Base-by-base conservation (phyloP, 2,329 filamentous ascomycete genomes). In the Diaporthe sp. region DNA sequence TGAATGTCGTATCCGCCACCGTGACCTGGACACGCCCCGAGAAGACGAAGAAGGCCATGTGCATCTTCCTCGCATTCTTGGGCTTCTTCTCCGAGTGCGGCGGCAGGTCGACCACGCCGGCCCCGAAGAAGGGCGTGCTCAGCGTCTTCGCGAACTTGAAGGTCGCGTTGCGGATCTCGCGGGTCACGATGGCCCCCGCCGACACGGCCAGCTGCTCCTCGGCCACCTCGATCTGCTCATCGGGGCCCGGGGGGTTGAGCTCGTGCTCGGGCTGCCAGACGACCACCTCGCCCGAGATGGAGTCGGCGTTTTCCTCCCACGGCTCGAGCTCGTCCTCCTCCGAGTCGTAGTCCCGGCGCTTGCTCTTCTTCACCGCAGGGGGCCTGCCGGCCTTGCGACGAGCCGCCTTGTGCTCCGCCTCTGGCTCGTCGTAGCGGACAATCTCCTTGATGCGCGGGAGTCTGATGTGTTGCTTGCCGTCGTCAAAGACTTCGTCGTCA, bases 1-100 rank as follows among this genome's bases (percentile, higher is more conserved):
- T 92, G 82, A 99, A 98, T 77, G 89, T 87, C 34, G 90, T 93
- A 78, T 94, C 91, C 78, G 94, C 92, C 65, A 98, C 90, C 39
- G 92, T 94, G 28, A 98, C 96, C 78, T 92, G 88, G 28, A 98
- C 95, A 78, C 94, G 92, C 31, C 97, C 97, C 60, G 91, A 90
- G 79, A 95, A 93, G 42, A 99, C 94, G 80, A 98, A 98, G 84
- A 98, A 98, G 1, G 94, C 93, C 93, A 99, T 97, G 82, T 98
- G 95, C 95, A 98, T 98, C 86, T 94, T 96, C 77, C 96, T 90
- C 49, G 94, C 94, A 84, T 98, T 98, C 88, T 98, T 98, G 67
- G 93, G 91, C 79, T 93, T 92, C 87, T 99, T 99, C 82, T 94
- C 91, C 44, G 94, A 92, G 2, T 94, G 93, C 0, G 95, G 93